These are phyloP conservation scores for Spencermartinsiella europaea DNA, from an alignment of 805 yeast species.

Conservation along the genomic window DNA sequence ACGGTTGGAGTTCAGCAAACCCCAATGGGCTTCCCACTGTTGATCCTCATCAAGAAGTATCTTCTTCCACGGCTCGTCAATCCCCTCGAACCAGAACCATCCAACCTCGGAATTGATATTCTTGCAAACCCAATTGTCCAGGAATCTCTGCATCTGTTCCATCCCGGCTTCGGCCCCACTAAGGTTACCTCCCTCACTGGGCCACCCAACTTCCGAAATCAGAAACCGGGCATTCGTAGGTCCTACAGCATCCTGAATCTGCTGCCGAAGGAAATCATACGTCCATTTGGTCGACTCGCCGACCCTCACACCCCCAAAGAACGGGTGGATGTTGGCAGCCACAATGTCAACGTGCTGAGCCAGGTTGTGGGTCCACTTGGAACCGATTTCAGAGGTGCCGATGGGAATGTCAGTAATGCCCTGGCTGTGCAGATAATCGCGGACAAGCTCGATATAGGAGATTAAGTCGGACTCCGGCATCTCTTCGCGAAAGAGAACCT, in stretches of 20 bases:
- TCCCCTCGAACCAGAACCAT: conserved; percentile 65
- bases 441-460: conserved; percentile 40
- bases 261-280: conserved; percentile 40
- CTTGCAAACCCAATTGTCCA: conserved; percentile 49
- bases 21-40: conserved; percentile 71
- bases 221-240: conserved; percentile 28
- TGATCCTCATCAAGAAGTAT: conserved; percentile 44
- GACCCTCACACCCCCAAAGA: conserved; percentile 54
- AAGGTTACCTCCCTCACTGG: conserved; percentile 52
- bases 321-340: conserved; percentile 66
- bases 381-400: conserved; percentile 60
- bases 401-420: conserved; percentile 42
- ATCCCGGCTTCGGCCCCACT: conserved; percentile 44
- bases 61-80: conserved; percentile 68
- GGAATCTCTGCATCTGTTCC: conserved; percentile 41
- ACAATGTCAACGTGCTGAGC: conserved; percentile 46
- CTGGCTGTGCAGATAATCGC: conserved; percentile 33
- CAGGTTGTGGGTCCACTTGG: conserved; percentile 38
- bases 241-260: conserved; percentile 28
- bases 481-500: conserved; percentile 53
- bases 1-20: conserved; percentile 49
- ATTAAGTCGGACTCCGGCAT: conserved; percentile 36
- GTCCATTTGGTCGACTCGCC: conserved; percentile 50
- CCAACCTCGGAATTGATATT: conserved; percentile 35
- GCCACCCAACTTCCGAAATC: conserved; percentile 71